Conservation (phyloP, 176 grass and related monocot species). For the Bothriochloa decipiens region DNA sequence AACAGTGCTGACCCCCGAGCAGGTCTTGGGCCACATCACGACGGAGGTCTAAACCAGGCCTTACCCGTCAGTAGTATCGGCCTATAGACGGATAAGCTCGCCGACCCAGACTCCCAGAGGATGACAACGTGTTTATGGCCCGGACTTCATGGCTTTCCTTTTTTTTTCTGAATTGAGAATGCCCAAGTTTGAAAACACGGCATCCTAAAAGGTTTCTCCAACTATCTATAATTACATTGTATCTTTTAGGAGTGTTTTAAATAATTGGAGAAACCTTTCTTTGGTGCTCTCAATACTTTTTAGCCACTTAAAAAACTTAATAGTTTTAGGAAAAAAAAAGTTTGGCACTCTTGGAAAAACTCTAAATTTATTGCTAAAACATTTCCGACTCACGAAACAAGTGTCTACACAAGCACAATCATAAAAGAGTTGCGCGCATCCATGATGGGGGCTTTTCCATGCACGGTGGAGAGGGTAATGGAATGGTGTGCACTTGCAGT, state of each 20-base stretch:
- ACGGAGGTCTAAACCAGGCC: neutral
- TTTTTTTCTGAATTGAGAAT: no score
- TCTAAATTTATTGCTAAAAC: neutral
- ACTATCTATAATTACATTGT: no score
- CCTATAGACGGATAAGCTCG: no score
- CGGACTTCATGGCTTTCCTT: no score
- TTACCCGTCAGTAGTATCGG: neutral
- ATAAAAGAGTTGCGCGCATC: conserved; percentile 25
- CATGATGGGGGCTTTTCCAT: conserved; percentile 37
- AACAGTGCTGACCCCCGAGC: neutral
- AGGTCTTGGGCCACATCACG: neutral
- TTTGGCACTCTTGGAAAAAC: neutral
- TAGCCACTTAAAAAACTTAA: no score
- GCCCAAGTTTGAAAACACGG: no score
- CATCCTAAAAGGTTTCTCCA: no score
- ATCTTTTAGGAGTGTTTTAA: no score
- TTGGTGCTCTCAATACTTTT: no score
- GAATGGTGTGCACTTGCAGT: conserved; percentile 10
- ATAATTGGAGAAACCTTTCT: no score
- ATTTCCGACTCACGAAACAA: neutral
- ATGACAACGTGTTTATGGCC: neutral
- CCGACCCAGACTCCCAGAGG: neutral
- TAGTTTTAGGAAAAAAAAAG: no score
- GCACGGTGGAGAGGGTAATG: conserved; percentile 11
- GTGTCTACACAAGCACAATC: neutral